Conservation (phyloP, 106 monocot genomes). For the Cymbidium sinense region DNA sequence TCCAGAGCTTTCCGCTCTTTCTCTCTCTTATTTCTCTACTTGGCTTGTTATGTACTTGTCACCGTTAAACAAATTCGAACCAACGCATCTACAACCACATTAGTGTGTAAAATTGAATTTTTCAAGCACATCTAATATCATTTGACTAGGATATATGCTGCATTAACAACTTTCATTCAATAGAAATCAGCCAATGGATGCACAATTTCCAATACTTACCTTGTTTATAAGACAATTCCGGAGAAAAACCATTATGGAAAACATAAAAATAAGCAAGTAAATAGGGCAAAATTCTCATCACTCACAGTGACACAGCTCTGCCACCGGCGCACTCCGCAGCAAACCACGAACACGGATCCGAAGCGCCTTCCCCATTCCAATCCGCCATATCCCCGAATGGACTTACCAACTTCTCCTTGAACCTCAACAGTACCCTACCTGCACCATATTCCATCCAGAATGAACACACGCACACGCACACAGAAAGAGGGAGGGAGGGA, state of each 20-base stretch:
- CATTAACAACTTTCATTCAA: not conserved
- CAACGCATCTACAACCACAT: too few species aligned
- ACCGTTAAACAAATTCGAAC: too few species aligned
- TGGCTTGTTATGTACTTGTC: too few species aligned
- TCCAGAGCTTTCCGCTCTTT: too few species aligned
- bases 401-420: slow-evolving; percentile 39
- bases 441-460: not conserved
- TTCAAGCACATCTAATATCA: not conserved
- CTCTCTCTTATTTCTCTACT: too few species aligned
- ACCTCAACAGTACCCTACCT: slow-evolving; percentile 47
- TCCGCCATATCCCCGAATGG: slow-evolving; percentile 25
- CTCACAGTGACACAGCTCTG: slow-evolving; percentile 43
- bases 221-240: not conserved
- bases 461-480: not conserved
- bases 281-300: not conserved
- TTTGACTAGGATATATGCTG: not conserved
- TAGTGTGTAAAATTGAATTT: too few species aligned
- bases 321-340: slow-evolving; percentile 46
- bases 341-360: slow-evolving; percentile 38
- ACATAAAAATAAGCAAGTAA: not conserved
- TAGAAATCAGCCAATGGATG: not conserved
- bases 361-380: slow-evolving; percentile 22
- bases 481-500: not conserved
- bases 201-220: not conserved
- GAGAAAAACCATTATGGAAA: not conserved